These are phyloP conservation scores for Hansenula lynferdii DNA, from an alignment of 1,139 yeast species.

Conservation along the genomic window DNA sequence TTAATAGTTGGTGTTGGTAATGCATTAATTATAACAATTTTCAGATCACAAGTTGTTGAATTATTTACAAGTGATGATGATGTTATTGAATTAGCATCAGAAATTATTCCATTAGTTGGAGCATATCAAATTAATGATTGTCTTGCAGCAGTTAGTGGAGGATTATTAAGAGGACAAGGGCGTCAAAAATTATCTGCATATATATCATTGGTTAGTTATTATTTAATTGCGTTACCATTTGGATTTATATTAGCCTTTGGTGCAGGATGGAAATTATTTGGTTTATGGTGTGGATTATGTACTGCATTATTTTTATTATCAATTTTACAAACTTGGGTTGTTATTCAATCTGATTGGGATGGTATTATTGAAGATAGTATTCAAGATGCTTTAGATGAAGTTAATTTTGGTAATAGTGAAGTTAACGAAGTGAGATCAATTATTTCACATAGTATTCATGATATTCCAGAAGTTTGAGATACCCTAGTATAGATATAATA, in stretches of 20 bases:
- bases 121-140: constrained; percentile 54
- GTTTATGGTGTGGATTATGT: constrained; percentile 62
- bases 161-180: constrained; percentile 62
- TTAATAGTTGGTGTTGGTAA: constrained; percentile 39
- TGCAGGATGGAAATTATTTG: constrained; percentile 39
- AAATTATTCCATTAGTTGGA: constrained; percentile 50
- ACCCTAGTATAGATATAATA: constrained; percentile 4
- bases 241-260: constrained; percentile 50
- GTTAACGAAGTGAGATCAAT: constrained; percentile 8
- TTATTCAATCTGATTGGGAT: constrained; percentile 53
- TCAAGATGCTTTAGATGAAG: constrained; percentile 12
- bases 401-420: constrained; percentile 1
- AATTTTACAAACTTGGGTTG: constrained; percentile 38
- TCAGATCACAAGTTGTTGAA: constrained; percentile 38
- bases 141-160: constrained; percentile 46
- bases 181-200: constrained; percentile 59
- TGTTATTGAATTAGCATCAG: constrained; percentile 45
- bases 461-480: constrained; percentile 1
- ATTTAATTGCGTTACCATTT: constrained; percentile 51
- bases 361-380: constrained; percentile 27
- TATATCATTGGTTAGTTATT: constrained; percentile 50
- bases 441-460: constrained; percentile 15
- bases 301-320: constrained; percentile 47
- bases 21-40: constrained; percentile 33
- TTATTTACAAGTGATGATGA: constrained; percentile 46